Base-by-base conservation (phyloP, 495 filamentous ascomycete species). In the Aspergillus ellipticus region DNA sequence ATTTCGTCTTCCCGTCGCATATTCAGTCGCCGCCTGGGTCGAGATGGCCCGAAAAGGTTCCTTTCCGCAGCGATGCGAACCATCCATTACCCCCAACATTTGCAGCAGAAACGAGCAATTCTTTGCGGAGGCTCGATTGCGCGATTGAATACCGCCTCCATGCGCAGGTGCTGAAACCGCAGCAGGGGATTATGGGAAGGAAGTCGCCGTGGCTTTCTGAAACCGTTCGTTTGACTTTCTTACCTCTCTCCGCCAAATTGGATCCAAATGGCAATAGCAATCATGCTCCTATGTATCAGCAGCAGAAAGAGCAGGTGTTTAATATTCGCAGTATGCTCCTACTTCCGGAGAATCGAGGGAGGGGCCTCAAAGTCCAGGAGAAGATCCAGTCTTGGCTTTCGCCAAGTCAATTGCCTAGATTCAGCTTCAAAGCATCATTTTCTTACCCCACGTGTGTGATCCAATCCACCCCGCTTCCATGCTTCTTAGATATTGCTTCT, bases 31-130 rank as follows among this genome's bases (percentile, higher is more conserved):
- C 6, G 5, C 35, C 49, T 28, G 24, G 24, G 8, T 28, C 33
- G 29, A 28, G 37, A 35, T 60, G 58, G 53, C 37, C 56, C 16
- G 51, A 59, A 19, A 51, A 43, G 26, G 11, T 28, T 19, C 56
- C 46, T 13, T 59, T 54, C 37, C 51, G 56, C n/a, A 59, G 46
- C 37, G 56, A 59, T 39, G 51, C 19, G 13, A 37, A 51, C 15
- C 56, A 59, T 33, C 50, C 51, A 11, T 28, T 54, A 11, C 56
- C 56, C 16, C 56, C 56, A 10, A 35, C 49, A 2, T 60, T 60
- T 24, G 53, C 58, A 7, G 33, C 21, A 9, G 42, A 56, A 6
- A 35, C 35, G 1, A 24, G 31, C 6, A 53, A 56, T 20, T 10
- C 21, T 7, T 13, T 49, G 17, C 49, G 58, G 15, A 52, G 42